These are phyloP conservation scores for Solanum piurae DNA, from an alignment of 257 asterid species.

Conservation along the genomic window DNA sequence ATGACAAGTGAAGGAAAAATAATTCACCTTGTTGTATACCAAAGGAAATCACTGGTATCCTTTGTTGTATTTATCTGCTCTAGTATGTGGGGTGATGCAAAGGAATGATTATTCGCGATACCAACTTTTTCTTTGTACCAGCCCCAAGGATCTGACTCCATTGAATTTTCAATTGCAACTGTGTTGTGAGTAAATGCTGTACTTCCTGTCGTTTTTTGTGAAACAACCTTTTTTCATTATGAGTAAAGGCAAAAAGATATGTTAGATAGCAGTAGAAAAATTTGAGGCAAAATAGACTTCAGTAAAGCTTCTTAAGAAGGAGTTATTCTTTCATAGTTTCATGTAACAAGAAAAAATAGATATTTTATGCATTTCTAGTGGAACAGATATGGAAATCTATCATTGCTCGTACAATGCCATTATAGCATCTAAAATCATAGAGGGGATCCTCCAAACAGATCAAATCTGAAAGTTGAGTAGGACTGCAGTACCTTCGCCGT, in stretches of 20 bases:
- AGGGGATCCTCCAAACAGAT: no score
- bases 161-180: constrained; percentile 17
- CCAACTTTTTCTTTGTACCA: constrained; percentile 65
- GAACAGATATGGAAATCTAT: no score
- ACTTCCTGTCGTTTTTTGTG: constrained; percentile 33
- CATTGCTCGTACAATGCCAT: no score
- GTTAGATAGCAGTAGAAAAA: not conserved
- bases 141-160: constrained; percentile 47
- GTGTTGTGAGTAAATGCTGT: constrained; percentile 15
- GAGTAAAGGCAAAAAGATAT: not conserved
- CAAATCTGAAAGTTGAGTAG: not conserved
- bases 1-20: not conserved
- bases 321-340: not conserved
- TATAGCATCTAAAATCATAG: no score
- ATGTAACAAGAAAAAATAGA: not conserved
- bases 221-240: constrained; percentile 30
- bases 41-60: constrained; percentile 61
- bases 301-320: not conserved
- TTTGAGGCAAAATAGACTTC: not conserved
- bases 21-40: constrained; percentile 61
- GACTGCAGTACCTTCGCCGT: constrained; percentile 53
- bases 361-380: not conserved
- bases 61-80: constrained; percentile 86
- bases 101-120: constrained; percentile 33
- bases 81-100: constrained; percentile 32